These are phyloP conservation scores for Penicillium sp. DNA, from an alignment of 2,329 filamentous ascomycete genomes.

Conservation along the genomic window DNA sequence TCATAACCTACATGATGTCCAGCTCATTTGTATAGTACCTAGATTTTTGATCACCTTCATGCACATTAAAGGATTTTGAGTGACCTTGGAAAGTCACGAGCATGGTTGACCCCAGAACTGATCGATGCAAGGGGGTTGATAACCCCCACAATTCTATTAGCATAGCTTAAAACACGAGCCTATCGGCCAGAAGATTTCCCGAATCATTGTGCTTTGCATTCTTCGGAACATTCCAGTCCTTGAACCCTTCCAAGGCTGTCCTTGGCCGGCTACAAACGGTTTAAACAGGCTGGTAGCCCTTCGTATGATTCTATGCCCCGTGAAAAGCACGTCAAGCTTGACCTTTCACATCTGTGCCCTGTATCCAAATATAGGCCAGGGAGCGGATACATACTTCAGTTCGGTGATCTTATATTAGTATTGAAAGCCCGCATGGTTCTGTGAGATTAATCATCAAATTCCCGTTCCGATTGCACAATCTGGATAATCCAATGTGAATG, in stretches of 20 bases:
- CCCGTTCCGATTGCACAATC: conserved; percentile 4
- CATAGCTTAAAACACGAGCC: not conserved
- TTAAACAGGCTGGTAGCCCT: not conserved
- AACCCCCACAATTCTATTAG: not conserved
- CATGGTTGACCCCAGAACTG: not conserved
- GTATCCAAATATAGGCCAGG: not conserved
- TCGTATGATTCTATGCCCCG: conserved; percentile 18
- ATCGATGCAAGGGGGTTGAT: not conserved
- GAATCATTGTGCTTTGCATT: not conserved
- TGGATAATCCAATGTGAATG: not conserved
- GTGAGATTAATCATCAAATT: not conserved
- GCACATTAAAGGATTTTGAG: not conserved
- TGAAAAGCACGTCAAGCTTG: conserved; percentile 18
- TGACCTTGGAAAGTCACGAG: not conserved
- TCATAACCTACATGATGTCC: not conserved
- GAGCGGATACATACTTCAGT: not conserved
- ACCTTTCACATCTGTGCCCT: conserved; percentile 2
- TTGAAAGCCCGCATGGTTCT: not conserved
- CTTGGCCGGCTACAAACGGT: conserved; percentile 13
- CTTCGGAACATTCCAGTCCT: conserved; percentile 19
- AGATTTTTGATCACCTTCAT: not conserved
- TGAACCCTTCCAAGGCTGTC: conserved; percentile 6
- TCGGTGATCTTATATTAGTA: not conserved
- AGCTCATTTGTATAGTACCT: not conserved
- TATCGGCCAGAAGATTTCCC: not conserved